phyloP scores from a whole-genome alignment of 805 yeast genomes.

The Scheffersomyces lignosus region DNA sequence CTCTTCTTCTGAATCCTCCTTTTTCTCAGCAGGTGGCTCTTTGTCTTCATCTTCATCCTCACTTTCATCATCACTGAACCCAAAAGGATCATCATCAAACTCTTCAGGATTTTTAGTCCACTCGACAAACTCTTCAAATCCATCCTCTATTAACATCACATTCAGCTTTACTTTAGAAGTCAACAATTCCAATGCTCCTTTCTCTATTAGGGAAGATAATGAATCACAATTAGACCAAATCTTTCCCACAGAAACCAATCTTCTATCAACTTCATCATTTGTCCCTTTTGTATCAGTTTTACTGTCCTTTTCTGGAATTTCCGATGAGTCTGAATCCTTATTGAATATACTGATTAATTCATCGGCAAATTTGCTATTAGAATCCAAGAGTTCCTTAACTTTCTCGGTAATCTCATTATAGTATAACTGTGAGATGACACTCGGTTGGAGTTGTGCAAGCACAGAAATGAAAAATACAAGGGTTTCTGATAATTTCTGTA shows the following conservation, averaged over 20 bases:
- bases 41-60: slow-evolving; percentile 15
- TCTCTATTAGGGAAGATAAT: slow-evolving; percentile 39
- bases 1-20: slow-evolving; percentile 14
- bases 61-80: slow-evolving; percentile 36
- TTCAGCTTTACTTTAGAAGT: slow-evolving; percentile 46
- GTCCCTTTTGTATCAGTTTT: slow-evolving; percentile 10
- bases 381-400: slow-evolving; percentile 16
- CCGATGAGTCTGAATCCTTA: slow-evolving; percentile 9
- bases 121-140: slow-evolving; percentile 63
- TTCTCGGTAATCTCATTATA: slow-evolving; percentile 32
- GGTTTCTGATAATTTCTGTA: slow-evolving; percentile 46
- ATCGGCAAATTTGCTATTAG: slow-evolving; percentile 19
- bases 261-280: slow-evolving; percentile 25
- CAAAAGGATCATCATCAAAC: slow-evolving; percentile 53
- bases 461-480: slow-evolving; percentile 48
- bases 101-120: slow-evolving; percentile 66
- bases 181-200: slow-evolving; percentile 57
- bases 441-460: slow-evolving; percentile 28
- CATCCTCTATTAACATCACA: slow-evolving; percentile 55
- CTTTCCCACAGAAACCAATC: slow-evolving; percentile 63
- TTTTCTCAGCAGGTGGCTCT: slow-evolving; percentile 17
- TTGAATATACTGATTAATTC: slow-evolving; percentile 26
- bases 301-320: slow-evolving; percentile 1
- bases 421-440: slow-evolving; percentile 36
- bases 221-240: slow-evolving; percentile 70